Evolutionary conservation across 148 eudicot species (phyloP).

Genomic region (Linanthus parryae): DNA sequence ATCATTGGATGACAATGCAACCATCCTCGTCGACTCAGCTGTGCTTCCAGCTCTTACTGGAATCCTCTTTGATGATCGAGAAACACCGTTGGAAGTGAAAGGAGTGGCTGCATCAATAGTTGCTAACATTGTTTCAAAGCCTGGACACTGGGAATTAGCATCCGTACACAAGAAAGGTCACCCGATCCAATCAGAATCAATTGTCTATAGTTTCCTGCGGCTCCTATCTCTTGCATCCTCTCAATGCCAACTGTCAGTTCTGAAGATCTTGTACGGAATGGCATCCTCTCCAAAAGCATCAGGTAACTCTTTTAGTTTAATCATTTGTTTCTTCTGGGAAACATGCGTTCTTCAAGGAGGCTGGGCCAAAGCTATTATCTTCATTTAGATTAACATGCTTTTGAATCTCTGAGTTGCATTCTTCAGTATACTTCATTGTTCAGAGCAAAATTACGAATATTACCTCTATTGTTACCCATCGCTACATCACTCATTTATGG

Average conservation of each 20-base stretch:
- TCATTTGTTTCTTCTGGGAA: too few relatives aligned
- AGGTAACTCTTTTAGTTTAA: conserved; percentile 36
- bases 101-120: conserved; percentile 45
- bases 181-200: conserved; percentile 35
- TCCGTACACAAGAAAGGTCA: conserved; percentile 37
- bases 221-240: conserved; percentile 35
- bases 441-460: too few relatives aligned
- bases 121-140: conserved; percentile 52
- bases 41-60: conserved; percentile 44
- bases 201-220: conserved; percentile 33
- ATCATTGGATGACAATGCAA: conserved; percentile 51
- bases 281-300: conserved; percentile 63
- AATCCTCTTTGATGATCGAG: conserved; percentile 35
- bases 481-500: too few relatives aligned
- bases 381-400: too few relatives aligned
- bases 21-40: conserved; percentile 50
- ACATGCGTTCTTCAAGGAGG: too few relatives aligned
- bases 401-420: too few relatives aligned
- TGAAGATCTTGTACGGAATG: conserved; percentile 49
- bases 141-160: conserved; percentile 73
- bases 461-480: too few relatives aligned
- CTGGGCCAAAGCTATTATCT: too few relatives aligned
- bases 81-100: conserved; percentile 26
- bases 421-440: too few relatives aligned
- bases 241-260: conserved; percentile 43